Evolutionary conservation across 352 stramenopile genomes (phyloP).

Genomic region (Pythium sp.): DNA sequence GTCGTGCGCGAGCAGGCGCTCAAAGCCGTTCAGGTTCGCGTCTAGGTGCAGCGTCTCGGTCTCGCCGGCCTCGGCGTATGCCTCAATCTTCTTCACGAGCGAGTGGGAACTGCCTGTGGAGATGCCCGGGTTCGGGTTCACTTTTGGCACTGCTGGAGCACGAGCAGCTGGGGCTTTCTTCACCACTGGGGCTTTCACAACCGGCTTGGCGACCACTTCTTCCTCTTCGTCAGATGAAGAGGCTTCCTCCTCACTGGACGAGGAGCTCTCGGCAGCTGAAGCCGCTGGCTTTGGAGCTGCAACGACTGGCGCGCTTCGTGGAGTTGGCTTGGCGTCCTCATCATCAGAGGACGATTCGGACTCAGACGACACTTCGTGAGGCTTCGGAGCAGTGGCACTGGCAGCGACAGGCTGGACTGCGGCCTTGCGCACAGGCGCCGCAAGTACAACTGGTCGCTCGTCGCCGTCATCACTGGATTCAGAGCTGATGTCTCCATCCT

Average conservation of each 20-base stretch:
- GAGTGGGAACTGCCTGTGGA: slow-evolving; percentile 67
- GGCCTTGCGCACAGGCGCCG: slow-evolving; percentile 10
- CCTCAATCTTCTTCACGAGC: slow-evolving; percentile 84
- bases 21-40: slow-evolving; percentile 77
- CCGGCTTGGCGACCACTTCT: neutral
- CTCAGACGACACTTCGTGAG: slow-evolving; percentile 10
- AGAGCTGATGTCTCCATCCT: slow-evolving; percentile 26
- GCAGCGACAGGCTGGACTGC: neutral
- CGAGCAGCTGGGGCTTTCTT: slow-evolving; percentile 15
- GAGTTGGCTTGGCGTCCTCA: slow-evolving; percentile 17
- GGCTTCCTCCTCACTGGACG: slow-evolving; percentile 16
- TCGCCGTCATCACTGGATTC: slow-evolving; percentile 46
- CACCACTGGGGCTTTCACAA: neutral
- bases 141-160: neutral
- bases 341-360: slow-evolving; percentile 18
- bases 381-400: neutral
- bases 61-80: slow-evolving; percentile 49
- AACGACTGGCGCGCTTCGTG: neutral
- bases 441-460: slow-evolving; percentile 17
- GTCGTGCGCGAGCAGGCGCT: slow-evolving; percentile 79
- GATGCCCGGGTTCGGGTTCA: slow-evolving; percentile 34
- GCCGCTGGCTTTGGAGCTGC: slow-evolving; percentile 8
- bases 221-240: slow-evolving; percentile 25
- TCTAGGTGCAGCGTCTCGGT: slow-evolving; percentile 60
- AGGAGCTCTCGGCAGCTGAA: neutral